phyloP scores from a whole-genome alignment of 2,329 filamentous ascomycete genomes.

The Gnomoniopsis sp. region DNA sequence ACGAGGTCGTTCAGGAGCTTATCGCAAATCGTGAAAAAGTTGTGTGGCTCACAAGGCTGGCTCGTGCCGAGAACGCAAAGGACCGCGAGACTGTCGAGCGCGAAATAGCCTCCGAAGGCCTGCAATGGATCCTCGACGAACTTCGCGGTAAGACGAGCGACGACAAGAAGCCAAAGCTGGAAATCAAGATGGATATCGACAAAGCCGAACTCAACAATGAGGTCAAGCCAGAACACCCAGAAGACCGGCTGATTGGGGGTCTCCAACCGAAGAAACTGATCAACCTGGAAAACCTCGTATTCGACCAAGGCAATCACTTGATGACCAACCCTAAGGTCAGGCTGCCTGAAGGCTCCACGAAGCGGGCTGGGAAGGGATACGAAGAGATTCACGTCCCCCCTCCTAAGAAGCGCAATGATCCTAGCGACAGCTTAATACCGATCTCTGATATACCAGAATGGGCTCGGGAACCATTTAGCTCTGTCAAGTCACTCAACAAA shows the following conservation, averaged over 20 bases:
- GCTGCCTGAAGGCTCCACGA: constrained; percentile 90
- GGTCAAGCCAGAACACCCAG: constrained; percentile 52
- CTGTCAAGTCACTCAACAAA: constrained; percentile 83
- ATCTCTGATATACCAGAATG: constrained; percentile 89
- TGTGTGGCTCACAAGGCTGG: constrained; percentile 89
- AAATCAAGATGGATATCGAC: constrained; percentile 95
- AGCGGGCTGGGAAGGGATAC: constrained; percentile 94
- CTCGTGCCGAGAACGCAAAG: constrained; percentile 75
- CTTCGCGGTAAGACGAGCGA: constrained; percentile 69
- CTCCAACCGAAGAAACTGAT: constrained; percentile 83
- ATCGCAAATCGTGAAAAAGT: constrained; percentile 92
- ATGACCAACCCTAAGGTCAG: constrained; percentile 99
- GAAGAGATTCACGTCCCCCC: constrained; percentile 97
- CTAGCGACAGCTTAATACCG: constrained; percentile 76
- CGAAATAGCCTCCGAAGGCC: constrained; percentile 86
- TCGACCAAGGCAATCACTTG: constrained; percentile 96
- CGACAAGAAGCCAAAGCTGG: constrained; percentile 64
- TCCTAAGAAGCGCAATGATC: constrained; percentile 81
- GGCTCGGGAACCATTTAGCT: constrained; percentile 82
- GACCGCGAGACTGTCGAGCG: constrained; percentile 76
- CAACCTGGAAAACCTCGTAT: constrained; percentile 92
- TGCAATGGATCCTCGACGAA: constrained; percentile 84
- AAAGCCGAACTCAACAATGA: constrained; percentile 54
- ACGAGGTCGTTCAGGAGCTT: constrained; percentile 85
- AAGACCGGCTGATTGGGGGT: constrained; percentile 72